Base-by-base conservation (phyloP, 257 asterid genomes). In the Pogostemon cablin region DNA sequence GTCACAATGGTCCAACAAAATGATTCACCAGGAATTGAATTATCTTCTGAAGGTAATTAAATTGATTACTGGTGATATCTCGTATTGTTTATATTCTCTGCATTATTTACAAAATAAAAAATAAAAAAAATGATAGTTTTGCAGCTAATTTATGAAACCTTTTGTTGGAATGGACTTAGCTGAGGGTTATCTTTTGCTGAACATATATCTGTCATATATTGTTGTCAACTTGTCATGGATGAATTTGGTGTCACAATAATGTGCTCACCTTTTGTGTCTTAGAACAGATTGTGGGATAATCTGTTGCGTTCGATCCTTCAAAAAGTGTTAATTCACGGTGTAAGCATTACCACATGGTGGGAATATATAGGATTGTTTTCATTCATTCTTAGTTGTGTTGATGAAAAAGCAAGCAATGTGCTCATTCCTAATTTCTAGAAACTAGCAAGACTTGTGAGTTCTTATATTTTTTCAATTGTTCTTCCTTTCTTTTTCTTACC, bases 41-140 rank as follows among this genome's bases (percentile, higher is more conserved):
- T 75, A 49, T 75, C 80, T 47, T 4, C 83, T 53, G 87, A 81
- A 83, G 93, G 96, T 91, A 79, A 34, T 72, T 8, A 2, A 35
- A 8, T 57, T 52, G 35, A 47, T 77, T 62, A 7, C 7, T 42
- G 9, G 10, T 58, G 5, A 39, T 56, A 17, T 10, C 1, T 67
- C 34, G 34, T 40, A 50, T 65, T 32, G 69, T 58, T 47, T 68
- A 64, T 40, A 3, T 20, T 74, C 52, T 32, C 63, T 43, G 52
- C 58, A 34, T 58, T 46, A 53, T 4, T 38, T 17, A 12, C 57
- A 44, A 38, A 15, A 15, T 15, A 15, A 46, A 46, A 48, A 7
- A 50, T 12, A 9, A 10, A 25, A 9, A 9, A 11, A 15, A 37
- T n/a, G 38, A 62, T 43, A 34, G 39, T 48, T 73, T 54, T 62